Base-by-base conservation (phyloP, 495 filamentous ascomycete genomes). In the Penicillium desertorum region DNA sequence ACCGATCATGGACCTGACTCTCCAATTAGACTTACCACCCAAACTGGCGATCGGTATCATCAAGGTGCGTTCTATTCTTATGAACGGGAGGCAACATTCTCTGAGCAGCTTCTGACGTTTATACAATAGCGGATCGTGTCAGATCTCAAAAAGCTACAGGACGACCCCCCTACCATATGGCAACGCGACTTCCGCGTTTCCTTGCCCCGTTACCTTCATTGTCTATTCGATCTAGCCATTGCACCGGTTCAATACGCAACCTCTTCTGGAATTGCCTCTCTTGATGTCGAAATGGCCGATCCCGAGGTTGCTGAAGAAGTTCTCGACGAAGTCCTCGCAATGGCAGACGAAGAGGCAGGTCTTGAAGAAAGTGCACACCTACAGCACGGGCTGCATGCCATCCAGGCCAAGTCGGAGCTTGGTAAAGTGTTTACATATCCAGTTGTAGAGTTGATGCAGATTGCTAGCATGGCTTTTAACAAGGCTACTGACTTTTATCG, bases 401-500 rank as follows among this genome's bases (percentile, higher is more conserved):
- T 32, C 23, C 16, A 32, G 12, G 1, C n/a, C 4, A n/a, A 12
- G 0, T 19, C 23, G n/a, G 37, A 20, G 9, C 9, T 43, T 2
- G 20, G 12, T 7, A 17, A 25, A 7, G 32, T 42, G 6, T 47
- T 34, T 9, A 20, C 65, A 3, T 95, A 90, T 64, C 89, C 89
- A 4, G 56, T 70, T 10, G 80, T 82, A 7, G 92, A 96, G 59
- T 72, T 96, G 3, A 84, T 88, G 61, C 92, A 88, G 87, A 81
- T 97, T 29, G 85, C 86, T 1, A 83, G 83, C 0, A 83, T 80
- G 3, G 71, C 86, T 0, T 96, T 94, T 76, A 95, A 95, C 59
- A 83, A 79, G 42, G 86, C 86, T 0, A 79, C 92, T 20, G 90
- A 94, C 58, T 83, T 86, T 43, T 92, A 88, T 57, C 73, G 82